Conservation (phyloP, 768 basidiomycete genomes). For the Agaricus sinodeliciosus region DNA sequence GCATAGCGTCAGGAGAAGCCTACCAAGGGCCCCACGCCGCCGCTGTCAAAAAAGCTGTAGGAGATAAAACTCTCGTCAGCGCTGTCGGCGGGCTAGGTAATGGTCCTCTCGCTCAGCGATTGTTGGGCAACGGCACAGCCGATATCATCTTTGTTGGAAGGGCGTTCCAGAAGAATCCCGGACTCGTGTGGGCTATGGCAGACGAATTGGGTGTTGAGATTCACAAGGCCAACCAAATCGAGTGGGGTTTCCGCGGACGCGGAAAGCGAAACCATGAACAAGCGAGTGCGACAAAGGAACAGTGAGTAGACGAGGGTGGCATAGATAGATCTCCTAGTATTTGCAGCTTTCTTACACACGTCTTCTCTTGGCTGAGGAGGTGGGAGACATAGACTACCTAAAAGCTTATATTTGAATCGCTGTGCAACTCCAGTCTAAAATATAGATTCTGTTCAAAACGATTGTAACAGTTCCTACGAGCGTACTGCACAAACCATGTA, state of each 20-base stretch:
- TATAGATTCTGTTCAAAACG: no score
- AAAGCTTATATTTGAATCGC: no score
- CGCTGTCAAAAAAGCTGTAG: slow-evolving; percentile 41
- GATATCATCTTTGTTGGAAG: slow-evolving; percentile 53
- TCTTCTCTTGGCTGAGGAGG: no score
- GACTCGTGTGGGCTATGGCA: slow-evolving; percentile 43
- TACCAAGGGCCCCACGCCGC: slow-evolving; percentile 55
- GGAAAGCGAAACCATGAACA: slow-evolving; percentile 1
- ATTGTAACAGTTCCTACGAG: no score
- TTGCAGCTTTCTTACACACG: no score
- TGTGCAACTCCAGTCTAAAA: no score
- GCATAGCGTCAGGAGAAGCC: slow-evolving; percentile 26
- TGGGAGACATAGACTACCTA: no score
- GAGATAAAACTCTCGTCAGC: slow-evolving; percentile 35
- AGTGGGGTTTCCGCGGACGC: slow-evolving; percentile 17
- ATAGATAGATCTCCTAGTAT: no score
- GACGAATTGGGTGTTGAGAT: slow-evolving; percentile 14
- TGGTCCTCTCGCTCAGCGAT: slow-evolving; percentile 48
- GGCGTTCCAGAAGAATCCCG: slow-evolving; percentile 58
- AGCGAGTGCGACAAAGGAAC: not conserved
- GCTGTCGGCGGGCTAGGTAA: slow-evolving; percentile 48
- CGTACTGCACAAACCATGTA: no score
- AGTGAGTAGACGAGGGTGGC: no score
- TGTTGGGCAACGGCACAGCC: slow-evolving; percentile 50
- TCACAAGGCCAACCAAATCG: slow-evolving; percentile 15